Base-by-base conservation (phyloP, 352 stramenopile genomes). In the Globisporangium nagaii region DNA sequence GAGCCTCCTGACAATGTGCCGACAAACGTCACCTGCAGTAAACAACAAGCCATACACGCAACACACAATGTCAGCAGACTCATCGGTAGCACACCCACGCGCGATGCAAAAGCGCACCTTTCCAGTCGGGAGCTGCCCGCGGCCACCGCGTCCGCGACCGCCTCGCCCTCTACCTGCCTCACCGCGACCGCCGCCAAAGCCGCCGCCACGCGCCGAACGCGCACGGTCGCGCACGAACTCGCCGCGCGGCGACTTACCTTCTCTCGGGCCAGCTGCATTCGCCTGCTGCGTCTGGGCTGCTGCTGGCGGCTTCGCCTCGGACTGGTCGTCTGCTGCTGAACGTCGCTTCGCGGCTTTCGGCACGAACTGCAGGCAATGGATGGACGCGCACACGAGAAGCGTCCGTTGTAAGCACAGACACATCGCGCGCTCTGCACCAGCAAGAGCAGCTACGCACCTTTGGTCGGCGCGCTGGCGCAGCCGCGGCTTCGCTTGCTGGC, bases 1-100 rank as follows among this genome's bases (percentile, higher is more conserved):
- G 84, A 92, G 13, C 81, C 84, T 15, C 66, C 76, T n/a, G 84
- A 90, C 6, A 92, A 58, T n/a, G 81, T 88, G 5, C 84, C 84
- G 2, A 90, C 84, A 60, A 94, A 94, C 3, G 72, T 65, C 1
- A 93, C 75, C 66, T 75, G 31, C 13, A 15, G 40, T 36, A 22
- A 30, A n/a, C 15, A 24, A 51, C 24, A 10, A 51, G 24, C 9
- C n/a, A n/a, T 12, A 12, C 28, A 51, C 20, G 20, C 4, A 24
- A 20, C 7, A 28, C 9, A 10, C 8, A 1, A 37, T 12, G 15
- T n/a, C 22, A 35, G 5, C 4, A 9, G 3, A 22, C 7, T 41
- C 17, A 13, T n/a, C n/a, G n/a, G n/a, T n/a, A n/a, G n/a, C n/a
- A n/a, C n/a, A n/a, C n/a, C n/a, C n/a, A n/a, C n/a, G n/a, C n/a